Conservation (phyloP, 2,329 filamentous ascomycete genomes). For the Pseudocercospora cruenta region DNA sequence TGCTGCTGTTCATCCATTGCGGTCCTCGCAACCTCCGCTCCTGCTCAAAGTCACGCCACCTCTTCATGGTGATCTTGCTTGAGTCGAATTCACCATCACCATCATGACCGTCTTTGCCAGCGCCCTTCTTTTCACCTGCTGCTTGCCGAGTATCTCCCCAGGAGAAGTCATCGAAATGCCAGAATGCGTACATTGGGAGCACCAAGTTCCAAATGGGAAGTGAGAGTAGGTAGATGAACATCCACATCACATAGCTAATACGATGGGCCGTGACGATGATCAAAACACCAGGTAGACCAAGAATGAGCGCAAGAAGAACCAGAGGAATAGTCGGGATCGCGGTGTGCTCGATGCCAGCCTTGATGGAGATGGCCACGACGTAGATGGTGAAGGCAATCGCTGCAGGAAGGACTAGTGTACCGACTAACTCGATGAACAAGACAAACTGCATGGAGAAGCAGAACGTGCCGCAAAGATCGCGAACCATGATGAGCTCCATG, state of each 20-base stretch:
- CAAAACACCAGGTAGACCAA: conserved; percentile 88
- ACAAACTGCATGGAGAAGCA: conserved; percentile 99
- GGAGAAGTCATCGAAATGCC: conserved; percentile 99
- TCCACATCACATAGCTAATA: conserved; percentile 91
- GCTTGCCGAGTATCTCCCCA: conserved; percentile 99
- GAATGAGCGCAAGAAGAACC: conserved; percentile 82
- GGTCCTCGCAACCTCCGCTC: conserved; percentile 42
- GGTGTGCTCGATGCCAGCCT: conserved; percentile 59
- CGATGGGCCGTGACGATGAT: conserved; percentile 94
- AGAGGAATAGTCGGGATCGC: conserved; percentile 83
- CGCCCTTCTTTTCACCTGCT: conserved; percentile 85
- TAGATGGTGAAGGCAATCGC: conserved; percentile 98
- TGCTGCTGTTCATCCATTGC: conserved; percentile 20
- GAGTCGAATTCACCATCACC: conserved; percentile 98
- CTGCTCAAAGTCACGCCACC: conserved; percentile 95
- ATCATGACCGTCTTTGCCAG: conserved; percentile 59
- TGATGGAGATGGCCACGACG: conserved; percentile 86
- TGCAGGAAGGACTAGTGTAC: conserved; percentile 90
- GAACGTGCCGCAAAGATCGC: conserved; percentile 96
- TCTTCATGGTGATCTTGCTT: conserved; percentile 98
- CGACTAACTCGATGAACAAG: conserved; percentile 91
- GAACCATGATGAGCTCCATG: conserved; percentile 94
- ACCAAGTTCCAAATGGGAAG: conserved; percentile 98
- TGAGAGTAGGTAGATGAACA: conserved; percentile 92
- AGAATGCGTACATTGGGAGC: conserved; percentile 90